Percentiles rank a stretch among this genome's conserved stretches.
Evolutionary conservation across 164 flowering plant genomes (phyloP).

Genomic region (Euptelea pleiosperma): DNA sequence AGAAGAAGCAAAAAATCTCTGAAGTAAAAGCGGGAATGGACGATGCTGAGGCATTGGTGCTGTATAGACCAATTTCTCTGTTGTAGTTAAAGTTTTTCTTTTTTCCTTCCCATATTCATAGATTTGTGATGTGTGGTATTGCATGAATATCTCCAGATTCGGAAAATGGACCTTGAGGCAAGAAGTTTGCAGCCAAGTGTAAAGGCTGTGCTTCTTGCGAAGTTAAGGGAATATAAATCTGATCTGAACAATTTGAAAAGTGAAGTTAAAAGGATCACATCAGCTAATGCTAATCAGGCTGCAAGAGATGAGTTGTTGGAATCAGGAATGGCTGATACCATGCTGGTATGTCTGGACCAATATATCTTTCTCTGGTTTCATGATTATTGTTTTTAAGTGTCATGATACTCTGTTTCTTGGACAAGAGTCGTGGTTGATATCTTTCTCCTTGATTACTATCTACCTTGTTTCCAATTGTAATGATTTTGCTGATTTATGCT

Average conservation of each 20-base stretch:
- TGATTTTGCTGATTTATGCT: too few species aligned
- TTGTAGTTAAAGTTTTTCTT: not conserved
- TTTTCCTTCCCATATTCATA: not conserved
- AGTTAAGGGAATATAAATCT: slow-evolving; percentile 83
- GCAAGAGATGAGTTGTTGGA: slow-evolving; percentile 82
- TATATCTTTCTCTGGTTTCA: not conserved
- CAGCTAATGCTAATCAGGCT: slow-evolving; percentile 48
- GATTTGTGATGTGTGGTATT: not conserved
- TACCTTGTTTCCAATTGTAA: too few species aligned
- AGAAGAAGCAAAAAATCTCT: slow-evolving; percentile 71
- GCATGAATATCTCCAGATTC: slow-evolving; percentile 38
- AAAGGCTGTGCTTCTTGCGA: slow-evolving; percentile 76
- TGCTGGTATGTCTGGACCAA: slow-evolving; percentile 41
- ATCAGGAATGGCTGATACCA: slow-evolving; percentile 83
- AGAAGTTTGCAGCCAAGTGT: slow-evolving; percentile 85
- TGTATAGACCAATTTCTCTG: not conserved
- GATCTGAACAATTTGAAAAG: slow-evolving; percentile 80
- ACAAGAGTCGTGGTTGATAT: too few species aligned
- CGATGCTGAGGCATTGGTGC: slow-evolving; percentile 84
- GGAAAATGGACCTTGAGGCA: slow-evolving; percentile 92
- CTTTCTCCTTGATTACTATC: too few species aligned
- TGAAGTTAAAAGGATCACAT: slow-evolving; percentile 63
- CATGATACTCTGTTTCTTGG: not conserved
- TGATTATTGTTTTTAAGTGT: not conserved
- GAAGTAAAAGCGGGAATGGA: slow-evolving; percentile 69